Evolutionary conservation across 495 filamentous ascomycete species (phyloP).

Genomic region (Hapsidospora chrysogenum): DNA sequence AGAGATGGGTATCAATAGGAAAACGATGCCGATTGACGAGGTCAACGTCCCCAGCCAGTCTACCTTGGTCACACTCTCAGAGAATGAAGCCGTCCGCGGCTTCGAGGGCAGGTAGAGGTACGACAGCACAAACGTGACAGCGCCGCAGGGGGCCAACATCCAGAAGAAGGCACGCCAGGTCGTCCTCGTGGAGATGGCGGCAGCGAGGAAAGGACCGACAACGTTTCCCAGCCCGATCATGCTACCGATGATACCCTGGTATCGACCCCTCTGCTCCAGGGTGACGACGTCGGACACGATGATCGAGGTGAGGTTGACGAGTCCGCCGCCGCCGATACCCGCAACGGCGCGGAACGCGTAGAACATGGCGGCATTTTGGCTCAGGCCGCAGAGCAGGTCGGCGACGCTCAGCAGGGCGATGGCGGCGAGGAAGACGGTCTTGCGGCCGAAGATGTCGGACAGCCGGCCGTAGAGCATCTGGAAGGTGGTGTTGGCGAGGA

Average conservation of each 20-base stretch:
- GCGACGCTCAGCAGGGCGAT: slow-evolving; percentile 23
- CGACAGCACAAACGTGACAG: slow-evolving; percentile 19
- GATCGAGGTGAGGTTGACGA: slow-evolving; percentile 22
- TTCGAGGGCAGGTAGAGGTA: too few species aligned
- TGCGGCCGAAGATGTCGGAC: slow-evolving; percentile 9
- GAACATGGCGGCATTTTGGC: slow-evolving; percentile 23
- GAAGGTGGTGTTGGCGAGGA: background rate
- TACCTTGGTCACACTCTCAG: too few species aligned
- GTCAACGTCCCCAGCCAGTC: slow-evolving; percentile 23
- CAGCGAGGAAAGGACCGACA: too few species aligned
- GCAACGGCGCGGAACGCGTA: slow-evolving; percentile 23
- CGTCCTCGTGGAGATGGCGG: background rate
- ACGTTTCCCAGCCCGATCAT: too few species aligned
- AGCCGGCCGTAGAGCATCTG: background rate
- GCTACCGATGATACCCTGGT: slow-evolving; percentile 22
- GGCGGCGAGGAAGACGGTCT: slow-evolving; percentile 30
- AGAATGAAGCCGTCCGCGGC: too few species aligned
- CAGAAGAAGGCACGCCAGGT: slow-evolving; percentile 7
- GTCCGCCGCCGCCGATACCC: slow-evolving; percentile 15
- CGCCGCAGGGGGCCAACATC: too few species aligned
- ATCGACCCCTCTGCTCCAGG: slow-evolving; percentile 19
- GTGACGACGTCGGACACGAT: slow-evolving; percentile 30
- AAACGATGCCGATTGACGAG: slow-evolving; percentile 29
- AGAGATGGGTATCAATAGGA: slow-evolving; percentile 13
- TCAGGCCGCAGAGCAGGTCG: slow-evolving; percentile 24